A percentile compares a stretch with the other conserved stretches of the same genome.
Evolutionary conservation across 331 rosid species (phyloP).

Genomic region (Rhamnella rubrinervis): DNA sequence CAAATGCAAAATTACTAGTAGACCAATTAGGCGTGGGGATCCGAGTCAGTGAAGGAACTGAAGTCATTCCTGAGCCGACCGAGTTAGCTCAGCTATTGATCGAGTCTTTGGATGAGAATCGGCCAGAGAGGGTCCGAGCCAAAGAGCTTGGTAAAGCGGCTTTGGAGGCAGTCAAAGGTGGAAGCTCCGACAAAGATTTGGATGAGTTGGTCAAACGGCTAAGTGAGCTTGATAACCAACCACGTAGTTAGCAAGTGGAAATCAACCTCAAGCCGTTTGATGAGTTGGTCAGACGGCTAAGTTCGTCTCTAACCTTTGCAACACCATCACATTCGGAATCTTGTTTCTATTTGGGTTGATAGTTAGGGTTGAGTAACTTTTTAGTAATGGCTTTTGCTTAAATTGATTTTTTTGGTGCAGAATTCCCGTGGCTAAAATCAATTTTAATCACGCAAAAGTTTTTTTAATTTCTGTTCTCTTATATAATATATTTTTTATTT

Average conservation of each 20-base stretch:
- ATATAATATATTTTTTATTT: too few species aligned
- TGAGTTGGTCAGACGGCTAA: constrained; percentile 22
- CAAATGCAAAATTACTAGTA: constrained; percentile 39
- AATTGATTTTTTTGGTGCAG: too few species aligned
- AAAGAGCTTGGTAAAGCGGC: constrained; percentile 26
- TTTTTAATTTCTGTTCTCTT: too few species aligned
- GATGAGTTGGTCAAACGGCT: constrained; percentile 30
- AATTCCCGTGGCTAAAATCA: too few species aligned
- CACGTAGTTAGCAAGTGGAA: too few species aligned
- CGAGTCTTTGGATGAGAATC: constrained; percentile 10
- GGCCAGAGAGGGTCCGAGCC: constrained; percentile 22
- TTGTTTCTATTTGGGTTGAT: too few species aligned
- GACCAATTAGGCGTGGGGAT: constrained; percentile 32
- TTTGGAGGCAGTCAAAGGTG: constrained; percentile 25
- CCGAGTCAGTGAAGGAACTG: constrained; percentile 30
- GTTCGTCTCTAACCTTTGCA: neutral
- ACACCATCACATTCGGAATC: too few species aligned
- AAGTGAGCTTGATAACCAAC: neutral
- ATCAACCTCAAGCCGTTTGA: too few species aligned
- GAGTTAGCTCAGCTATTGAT: constrained; percentile 26
- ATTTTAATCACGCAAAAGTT: too few species aligned
- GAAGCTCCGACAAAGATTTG: constrained; percentile 42
- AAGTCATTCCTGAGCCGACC: constrained; percentile 6
- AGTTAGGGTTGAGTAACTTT: too few species aligned
- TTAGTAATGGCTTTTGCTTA: too few species aligned